Base-by-base conservation (phyloP, 306 rosid genomes). In the Quercus parvula region DNA sequence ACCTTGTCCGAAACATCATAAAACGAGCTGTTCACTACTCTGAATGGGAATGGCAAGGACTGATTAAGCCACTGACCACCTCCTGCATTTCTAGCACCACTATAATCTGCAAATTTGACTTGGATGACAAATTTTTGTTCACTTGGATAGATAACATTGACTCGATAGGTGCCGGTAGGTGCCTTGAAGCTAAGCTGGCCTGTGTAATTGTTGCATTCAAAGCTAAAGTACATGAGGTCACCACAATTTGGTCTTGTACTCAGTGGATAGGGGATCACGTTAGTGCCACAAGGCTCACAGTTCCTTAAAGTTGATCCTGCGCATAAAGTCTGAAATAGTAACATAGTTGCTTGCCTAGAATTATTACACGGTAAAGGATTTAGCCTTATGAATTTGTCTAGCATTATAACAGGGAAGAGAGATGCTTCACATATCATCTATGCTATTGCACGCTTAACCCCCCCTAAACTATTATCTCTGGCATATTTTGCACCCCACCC, bases 271-370 rank as follows among this genome's bases (percentile, higher is more conserved):
- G 91, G 92, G 68, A 90, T 79, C 1, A 6, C 2, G 14, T 71
- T 64, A 27, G 84, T 81, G 22, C 94, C 92, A 28, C 92, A 90
- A 59, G 88, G 87, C 20, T 62, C 18, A 49, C 92, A 90, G 18
- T 56, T 25, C 73, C 59, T 80, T 0, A 6, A 6, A 9, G 30
- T 81, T 80, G 86, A 28, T 38, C 3, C 89, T 88, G 85, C 83
- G 5, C 55, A 22, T 13, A 35, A 55, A 14, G 5, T 30, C 31
- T 54, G 11, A 15, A 30, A 30, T 2, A 31, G 33, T 31, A 31
- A 31, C 33, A 31, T 31, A 31, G 33, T 30, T 30, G 4, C 31
- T 30, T 30, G 31, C 31, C 31, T 30, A 30, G 31, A 3, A 30
- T 30, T 30, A 30, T 30, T 30, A 30, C 31, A 30, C 4, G 31